Base-by-base conservation (phyloP, 306 rosid species). In the Gastrolobium villosum region DNA sequence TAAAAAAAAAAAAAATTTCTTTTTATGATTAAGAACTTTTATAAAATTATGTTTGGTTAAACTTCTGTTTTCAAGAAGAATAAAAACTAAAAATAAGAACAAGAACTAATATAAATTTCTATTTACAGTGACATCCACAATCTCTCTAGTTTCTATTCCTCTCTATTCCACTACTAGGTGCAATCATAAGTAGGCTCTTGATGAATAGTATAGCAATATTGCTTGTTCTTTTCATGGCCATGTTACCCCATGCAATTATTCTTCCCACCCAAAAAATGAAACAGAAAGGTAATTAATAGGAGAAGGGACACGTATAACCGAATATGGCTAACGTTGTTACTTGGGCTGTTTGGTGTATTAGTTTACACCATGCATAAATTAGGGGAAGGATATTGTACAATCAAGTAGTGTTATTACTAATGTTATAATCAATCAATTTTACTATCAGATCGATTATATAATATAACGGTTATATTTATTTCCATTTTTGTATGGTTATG, bases 301-400 rank as follows among this genome's bases (percentile, higher is more conserved):
- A 69, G 74, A 83, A 59, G 49, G 20, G 85, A 82, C 88, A 82
- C 83, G 84, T 87, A 75, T 80, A 81, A 65, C 26, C 67, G 44
- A n/a, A n/a, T n/a, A n/a, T n/a, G n/a, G n/a, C n/a, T n/a, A n/a
- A 70, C 50, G 74, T 60, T 57, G 41, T 39, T 64, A 4, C 34
- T 64, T 50, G 26, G 26, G 26, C 26, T 20, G 26, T 20, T 70
- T 75, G 52, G 53, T 67, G 66, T 66, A 63, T 78, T 82, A 48
- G 60, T 44, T 65, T 74, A 65, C 83, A 66, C 72, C 80, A 76
- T 74, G 53, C 26, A 20, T 20, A 20, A 20, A n/a, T n/a, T n/a
- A n/a, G n/a, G n/a, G n/a, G n/a, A n/a, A n/a, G n/a, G n/a, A n/a
- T n/a, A n/a, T n/a, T n/a, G n/a, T n/a, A n/a, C n/a, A n/a, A n/a